phyloP scores from a whole-genome alignment of 2,329 filamentous ascomycete genomes.

The Tympanopsis confertula region DNA sequence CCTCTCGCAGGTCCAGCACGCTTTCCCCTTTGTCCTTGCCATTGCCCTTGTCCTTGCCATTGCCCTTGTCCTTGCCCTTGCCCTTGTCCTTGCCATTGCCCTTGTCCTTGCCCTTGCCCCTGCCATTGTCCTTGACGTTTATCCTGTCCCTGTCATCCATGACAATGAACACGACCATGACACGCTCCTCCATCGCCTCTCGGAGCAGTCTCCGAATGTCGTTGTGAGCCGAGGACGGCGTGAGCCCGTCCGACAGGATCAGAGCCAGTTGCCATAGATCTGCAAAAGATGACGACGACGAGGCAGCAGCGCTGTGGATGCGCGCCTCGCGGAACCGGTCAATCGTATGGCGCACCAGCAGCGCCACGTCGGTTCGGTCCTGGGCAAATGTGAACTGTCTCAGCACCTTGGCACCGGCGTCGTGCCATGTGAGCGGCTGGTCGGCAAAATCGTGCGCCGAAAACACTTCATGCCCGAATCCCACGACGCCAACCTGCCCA shows the following conservation, averaged over 20 bases:
- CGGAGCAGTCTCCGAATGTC: conserved; percentile 73
- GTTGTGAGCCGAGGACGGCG: conserved; percentile 70
- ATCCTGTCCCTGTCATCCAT: conserved; percentile 51
- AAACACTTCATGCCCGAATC: conserved; percentile 75
- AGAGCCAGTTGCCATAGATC: conserved; percentile 93
- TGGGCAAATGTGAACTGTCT: conserved; percentile 78
- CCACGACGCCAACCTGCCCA: conserved; percentile 81
- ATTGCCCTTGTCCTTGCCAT: not conserved
- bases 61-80: conserved; percentile 27
- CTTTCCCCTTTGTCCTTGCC: conserved; percentile 38
- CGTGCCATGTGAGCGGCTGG: conserved; percentile 61
- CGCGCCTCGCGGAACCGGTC: conserved; percentile 71
- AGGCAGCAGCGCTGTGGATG: conserved; percentile 34
- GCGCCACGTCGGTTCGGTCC: conserved; percentile 72
- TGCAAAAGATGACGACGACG: conserved; percentile 31
- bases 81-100: conserved; percentile 10
- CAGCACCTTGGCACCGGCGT: conserved; percentile 74
- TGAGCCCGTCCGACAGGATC: conserved; percentile 86
- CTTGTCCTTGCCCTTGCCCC: conserved; percentile 27
- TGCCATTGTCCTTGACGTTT: conserved; percentile 5
- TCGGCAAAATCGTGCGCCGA: conserved; percentile 77
- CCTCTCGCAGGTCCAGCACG: conserved; percentile 81
- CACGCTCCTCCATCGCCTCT: conserved; percentile 80
- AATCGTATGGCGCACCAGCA: conserved; percentile 66
- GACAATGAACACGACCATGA: conserved; percentile 97